These are phyloP conservation scores for Ciborinia camelliae DNA, from an alignment of 2,329 filamentous ascomycete genomes.

Conservation along the genomic window DNA sequence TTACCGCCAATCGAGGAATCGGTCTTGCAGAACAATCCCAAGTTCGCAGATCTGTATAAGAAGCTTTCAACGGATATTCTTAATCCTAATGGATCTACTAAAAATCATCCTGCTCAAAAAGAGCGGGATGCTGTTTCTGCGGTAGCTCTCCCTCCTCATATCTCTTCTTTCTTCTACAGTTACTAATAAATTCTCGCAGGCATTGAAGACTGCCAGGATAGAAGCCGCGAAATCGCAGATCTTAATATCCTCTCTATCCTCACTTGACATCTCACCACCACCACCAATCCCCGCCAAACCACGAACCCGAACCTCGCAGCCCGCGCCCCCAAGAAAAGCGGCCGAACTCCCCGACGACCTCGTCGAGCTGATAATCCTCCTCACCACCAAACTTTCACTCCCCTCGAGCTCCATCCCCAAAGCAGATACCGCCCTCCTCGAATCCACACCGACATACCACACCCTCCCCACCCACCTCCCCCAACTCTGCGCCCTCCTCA, in stretches of 20 bases:
- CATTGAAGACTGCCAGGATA: constrained; percentile 49
- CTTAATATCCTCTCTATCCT: constrained; percentile 49
- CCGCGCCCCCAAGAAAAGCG: constrained; percentile 10
- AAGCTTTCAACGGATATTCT: constrained; percentile 53
- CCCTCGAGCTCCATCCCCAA: constrained; percentile 38
- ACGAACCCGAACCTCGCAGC: constrained; percentile 24
- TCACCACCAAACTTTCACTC: constrained; percentile 44
- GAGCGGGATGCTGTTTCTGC: constrained; percentile 49
- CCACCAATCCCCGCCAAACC: constrained; percentile 31
- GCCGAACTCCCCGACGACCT: constrained; percentile 44
- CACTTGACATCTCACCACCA: constrained; percentile 39
- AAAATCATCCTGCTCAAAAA: constrained; percentile 47
- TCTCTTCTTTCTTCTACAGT: not conserved
- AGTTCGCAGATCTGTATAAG: constrained; percentile 57
- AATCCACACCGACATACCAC: constrained; percentile 50
- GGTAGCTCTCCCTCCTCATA: constrained; percentile 44
- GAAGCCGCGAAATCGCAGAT: constrained; percentile 50
- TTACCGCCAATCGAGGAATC: constrained; percentile 56
- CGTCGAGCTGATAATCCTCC: constrained; percentile 52
- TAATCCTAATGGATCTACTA: constrained; percentile 56
- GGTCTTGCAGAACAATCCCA: constrained; percentile 54
- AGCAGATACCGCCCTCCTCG: constrained; percentile 43
- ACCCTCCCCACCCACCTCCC: constrained; percentile 49
- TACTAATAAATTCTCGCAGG: constrained; percentile 43
- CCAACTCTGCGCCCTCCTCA: constrained; percentile 46